Evolutionary conservation across 208 protist genomes (phyloP).

Genomic region (Phytomonas sp.): DNA sequence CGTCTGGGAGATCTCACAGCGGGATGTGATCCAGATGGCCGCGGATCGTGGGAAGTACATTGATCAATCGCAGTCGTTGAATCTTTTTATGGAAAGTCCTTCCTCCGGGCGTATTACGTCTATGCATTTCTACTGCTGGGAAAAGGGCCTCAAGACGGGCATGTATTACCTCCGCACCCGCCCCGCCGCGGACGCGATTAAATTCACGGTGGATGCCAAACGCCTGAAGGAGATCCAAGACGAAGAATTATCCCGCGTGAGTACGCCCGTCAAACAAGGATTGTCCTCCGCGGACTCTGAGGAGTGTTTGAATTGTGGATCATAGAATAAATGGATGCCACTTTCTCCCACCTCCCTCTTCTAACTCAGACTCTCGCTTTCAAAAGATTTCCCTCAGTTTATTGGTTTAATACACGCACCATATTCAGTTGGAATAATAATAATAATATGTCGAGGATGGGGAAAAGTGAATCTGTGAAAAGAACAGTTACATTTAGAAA

Average conservation of each 20-base stretch:
- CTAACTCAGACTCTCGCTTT: neutral
- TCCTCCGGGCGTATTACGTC: conserved; percentile 95
- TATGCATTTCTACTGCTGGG: conserved; percentile 99
- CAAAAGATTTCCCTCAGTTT: neutral
- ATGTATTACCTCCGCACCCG: conserved; percentile 98
- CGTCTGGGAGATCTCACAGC: conserved; percentile 98
- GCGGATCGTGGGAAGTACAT: conserved; percentile 98
- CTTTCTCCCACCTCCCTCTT: too few species aligned
- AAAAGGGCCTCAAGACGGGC: conserved; percentile 98
- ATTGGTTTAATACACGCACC: neutral
- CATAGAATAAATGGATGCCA: conserved; percentile 22
- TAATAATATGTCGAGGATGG: neutral
- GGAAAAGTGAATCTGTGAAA: neutral
- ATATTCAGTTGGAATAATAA: neutral
- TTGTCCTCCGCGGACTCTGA: conserved; percentile 28
- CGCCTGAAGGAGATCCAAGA: conserved; percentile 65
- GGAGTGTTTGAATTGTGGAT: conserved; percentile 85
- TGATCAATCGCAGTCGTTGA: conserved; percentile 98
- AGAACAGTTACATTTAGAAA: neutral
- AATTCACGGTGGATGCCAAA: conserved; percentile 98
- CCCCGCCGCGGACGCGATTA: conserved; percentile 98
- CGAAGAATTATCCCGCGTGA: conserved; percentile 10
- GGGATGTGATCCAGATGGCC: conserved; percentile 97
- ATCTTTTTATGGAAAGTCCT: conserved; percentile 96
- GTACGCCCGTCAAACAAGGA: conserved; percentile 6